These are phyloP conservation scores for Trapa bicornis DNA, from an alignment of 345 rosid genomes.

Conservation along the genomic window DNA sequence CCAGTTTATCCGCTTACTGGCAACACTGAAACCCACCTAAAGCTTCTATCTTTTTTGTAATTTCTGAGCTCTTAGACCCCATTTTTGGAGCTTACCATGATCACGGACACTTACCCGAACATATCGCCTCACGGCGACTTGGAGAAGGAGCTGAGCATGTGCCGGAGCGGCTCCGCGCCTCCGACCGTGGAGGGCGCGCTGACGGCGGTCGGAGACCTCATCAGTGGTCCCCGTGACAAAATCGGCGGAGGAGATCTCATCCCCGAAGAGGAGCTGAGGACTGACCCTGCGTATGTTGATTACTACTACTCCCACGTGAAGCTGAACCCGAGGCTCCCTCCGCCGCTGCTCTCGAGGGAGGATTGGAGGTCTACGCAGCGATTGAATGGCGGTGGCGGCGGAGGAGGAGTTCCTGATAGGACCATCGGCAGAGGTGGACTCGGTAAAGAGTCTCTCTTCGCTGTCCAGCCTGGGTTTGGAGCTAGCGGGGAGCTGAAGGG, in stretches of 20 bases:
- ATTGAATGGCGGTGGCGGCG: constrained; percentile 27
- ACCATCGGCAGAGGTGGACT: constrained; percentile 23
- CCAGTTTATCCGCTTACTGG: constrained; percentile 5
- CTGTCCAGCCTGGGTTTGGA: constrained; percentile 67
- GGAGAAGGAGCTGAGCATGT: constrained; percentile 53
- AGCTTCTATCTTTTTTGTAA: constrained; percentile 8
- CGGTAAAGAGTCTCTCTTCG: constrained; percentile 41
- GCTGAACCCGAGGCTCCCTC: constrained; percentile 84
- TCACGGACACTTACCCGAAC: constrained; percentile 27
- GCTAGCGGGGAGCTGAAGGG: constrained; percentile 28
- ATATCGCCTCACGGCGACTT: constrained; percentile 50
- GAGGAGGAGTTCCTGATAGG: constrained; percentile 53
- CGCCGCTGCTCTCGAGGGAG: constrained; percentile 73
- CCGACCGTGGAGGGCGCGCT: constrained; percentile 85
- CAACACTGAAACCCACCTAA: constrained; percentile 11
- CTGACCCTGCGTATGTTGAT: constrained; percentile 63
- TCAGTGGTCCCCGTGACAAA: constrained; percentile 24
- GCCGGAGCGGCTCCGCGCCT: constrained; percentile 89
- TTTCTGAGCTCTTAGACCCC: constrained; percentile 3
- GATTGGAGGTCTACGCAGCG: constrained; percentile 71
- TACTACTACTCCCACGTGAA: constrained; percentile 68
- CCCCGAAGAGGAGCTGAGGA: constrained; percentile 66
- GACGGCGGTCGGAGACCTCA: constrained; percentile 54
- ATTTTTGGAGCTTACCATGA: constrained; percentile 10
- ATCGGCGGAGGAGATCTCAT: constrained; percentile 22